A percentile compares a stretch with the other conserved stretches of the same genome.
Conservation (phyloP, 2,329 filamentous ascomycete species). For the Phaeosphaeriaceae sp. region DNA sequence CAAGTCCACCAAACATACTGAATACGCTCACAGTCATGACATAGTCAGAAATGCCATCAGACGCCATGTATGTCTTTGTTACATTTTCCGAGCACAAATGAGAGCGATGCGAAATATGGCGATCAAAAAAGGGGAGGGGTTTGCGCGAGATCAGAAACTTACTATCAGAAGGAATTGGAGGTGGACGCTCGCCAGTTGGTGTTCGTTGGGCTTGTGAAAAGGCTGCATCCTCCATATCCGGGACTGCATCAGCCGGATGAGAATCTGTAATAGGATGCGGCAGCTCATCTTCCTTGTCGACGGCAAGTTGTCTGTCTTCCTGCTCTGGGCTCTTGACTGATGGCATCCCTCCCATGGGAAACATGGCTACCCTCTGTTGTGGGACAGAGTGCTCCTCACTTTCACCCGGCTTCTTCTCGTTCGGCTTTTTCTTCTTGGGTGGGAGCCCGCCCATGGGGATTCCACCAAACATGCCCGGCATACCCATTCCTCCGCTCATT, state of each 20-base stretch:
- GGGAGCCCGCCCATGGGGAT: slow-evolving; percentile 64
- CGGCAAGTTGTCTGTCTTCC: slow-evolving; percentile 49
- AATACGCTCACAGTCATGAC: slow-evolving; percentile 48
- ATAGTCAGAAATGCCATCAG: slow-evolving; percentile 44
- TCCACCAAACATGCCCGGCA: slow-evolving; percentile 87
- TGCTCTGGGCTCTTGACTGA: slow-evolving; percentile 57
- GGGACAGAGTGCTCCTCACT: slow-evolving; percentile 36
- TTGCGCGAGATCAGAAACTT: slow-evolving; percentile 51
- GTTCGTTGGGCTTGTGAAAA: slow-evolving; percentile 52
- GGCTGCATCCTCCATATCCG: slow-evolving; percentile 61
- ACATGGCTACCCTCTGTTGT: slow-evolving; percentile 59
- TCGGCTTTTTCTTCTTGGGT: slow-evolving; percentile 59
- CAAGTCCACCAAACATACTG: slow-evolving; percentile 39
- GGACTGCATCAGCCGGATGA: slow-evolving; percentile 55
- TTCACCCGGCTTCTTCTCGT: slow-evolving; percentile 47
- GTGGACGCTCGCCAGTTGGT: slow-evolving; percentile 47
- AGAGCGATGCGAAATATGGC: slow-evolving; percentile 27
- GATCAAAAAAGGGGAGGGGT: slow-evolving; percentile 30
- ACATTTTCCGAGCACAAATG: slow-evolving; percentile 37
- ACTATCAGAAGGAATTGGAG: slow-evolving; percentile 59
- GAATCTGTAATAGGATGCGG: slow-evolving; percentile 51
- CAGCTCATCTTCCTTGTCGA: slow-evolving; percentile 60
- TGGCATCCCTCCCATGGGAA: slow-evolving; percentile 75
- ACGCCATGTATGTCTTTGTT: slow-evolving; percentile 41
- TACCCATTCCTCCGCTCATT: slow-evolving; percentile 97